These are phyloP conservation scores for Botrytis paeoniae DNA, from an alignment of 2,329 filamentous ascomycete species.

Conservation along the genomic window DNA sequence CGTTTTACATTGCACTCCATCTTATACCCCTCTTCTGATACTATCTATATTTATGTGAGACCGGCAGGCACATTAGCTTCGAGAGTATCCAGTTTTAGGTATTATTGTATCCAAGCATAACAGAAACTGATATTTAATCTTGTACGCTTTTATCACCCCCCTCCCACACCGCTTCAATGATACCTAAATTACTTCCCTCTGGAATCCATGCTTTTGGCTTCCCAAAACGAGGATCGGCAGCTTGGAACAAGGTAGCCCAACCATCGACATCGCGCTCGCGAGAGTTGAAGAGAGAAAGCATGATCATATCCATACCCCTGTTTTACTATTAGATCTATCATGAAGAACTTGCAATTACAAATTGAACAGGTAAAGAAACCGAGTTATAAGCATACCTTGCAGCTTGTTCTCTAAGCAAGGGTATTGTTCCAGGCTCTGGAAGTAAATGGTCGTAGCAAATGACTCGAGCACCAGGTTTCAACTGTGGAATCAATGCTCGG, in stretches of 20 bases:
- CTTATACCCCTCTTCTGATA: too few relatives aligned
- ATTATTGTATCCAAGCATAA: too few relatives aligned
- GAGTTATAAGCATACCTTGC: background rate
- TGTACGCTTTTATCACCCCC: background rate
- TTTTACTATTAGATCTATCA: background rate
- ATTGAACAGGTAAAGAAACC: background rate
- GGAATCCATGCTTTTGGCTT: background rate
- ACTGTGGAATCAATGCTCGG: too few relatives aligned
- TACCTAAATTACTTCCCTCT: background rate
- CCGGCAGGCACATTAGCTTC: too few relatives aligned
- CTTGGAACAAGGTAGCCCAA: background rate
- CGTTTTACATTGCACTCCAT: too few relatives aligned
- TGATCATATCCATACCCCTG: background rate
- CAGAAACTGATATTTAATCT: too few relatives aligned
- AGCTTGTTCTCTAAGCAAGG: background rate
- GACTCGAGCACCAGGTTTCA: background rate
- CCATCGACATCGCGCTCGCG: background rate
- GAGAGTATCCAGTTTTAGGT: too few relatives aligned
- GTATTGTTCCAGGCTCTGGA: background rate
- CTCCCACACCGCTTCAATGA: background rate
- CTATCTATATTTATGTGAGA: too few relatives aligned
- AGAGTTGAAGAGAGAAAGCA: background rate
- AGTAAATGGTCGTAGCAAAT: background rate
- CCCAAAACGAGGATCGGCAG: background rate
- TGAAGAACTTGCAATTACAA: background rate